A percentile compares a stretch with the other conserved stretches of the same genome.
Conservation (phyloP, 305 asterid genomes). For the Ajuga reptans region DNA sequence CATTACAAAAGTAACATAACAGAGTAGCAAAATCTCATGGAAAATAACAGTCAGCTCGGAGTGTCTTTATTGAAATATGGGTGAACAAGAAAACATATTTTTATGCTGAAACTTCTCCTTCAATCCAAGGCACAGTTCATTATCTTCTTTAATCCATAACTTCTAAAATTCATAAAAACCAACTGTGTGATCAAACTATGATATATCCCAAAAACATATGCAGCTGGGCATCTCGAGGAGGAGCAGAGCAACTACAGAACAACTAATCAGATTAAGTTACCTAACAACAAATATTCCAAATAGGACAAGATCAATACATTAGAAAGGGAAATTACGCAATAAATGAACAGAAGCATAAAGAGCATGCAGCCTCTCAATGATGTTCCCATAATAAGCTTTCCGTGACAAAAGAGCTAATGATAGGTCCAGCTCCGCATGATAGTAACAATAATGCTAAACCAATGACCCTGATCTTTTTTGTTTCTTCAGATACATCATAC, state of each 20-base stretch:
- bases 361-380: not conserved
- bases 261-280: slow-evolving; percentile 2
- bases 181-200: not conserved
- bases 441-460: not conserved
- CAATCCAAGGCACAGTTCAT: not conserved
- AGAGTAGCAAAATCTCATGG: not conserved
- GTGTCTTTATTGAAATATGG: not conserved
- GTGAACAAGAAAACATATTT: not conserved
- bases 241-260: not conserved
- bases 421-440: not conserved
- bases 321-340: not conserved
- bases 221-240: slow-evolving; percentile 8
- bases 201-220: not conserved
- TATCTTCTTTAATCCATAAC: not conserved
- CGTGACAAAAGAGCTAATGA: slow-evolving; percentile 9
- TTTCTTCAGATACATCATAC: not conserved
- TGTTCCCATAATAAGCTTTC: slow-evolving; percentile 6
- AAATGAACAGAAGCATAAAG: slow-evolving; percentile 1
- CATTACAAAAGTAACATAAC: slow-evolving; percentile 1
- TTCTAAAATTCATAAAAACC: not conserved
- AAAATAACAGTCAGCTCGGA: slow-evolving; percentile 5
- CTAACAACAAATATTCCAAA: slow-evolving; percentile 2
- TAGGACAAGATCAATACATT: not conserved
- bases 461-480: not conserved
- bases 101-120: not conserved